These are phyloP conservation scores for Henckelia pumila DNA, from an alignment of 257 asterid species.

Conservation along the genomic window DNA sequence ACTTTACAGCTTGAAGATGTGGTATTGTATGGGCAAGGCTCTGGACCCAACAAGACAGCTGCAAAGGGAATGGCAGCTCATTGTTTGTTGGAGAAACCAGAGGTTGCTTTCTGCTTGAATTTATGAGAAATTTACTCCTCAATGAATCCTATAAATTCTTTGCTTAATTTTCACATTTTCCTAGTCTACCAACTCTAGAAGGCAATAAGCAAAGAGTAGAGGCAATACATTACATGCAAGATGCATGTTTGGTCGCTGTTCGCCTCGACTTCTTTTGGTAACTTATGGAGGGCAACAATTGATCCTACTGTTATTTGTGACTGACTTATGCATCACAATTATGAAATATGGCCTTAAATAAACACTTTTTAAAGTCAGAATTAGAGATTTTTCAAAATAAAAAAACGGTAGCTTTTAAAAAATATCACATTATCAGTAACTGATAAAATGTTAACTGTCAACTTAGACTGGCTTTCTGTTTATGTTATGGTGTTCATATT, in stretches of 20 bases:
- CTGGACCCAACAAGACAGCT: slow-evolving; percentile 54
- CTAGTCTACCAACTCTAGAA: neutral
- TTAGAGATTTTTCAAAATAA: no score
- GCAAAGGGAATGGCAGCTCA: slow-evolving; percentile 88
- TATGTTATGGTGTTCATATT: slow-evolving; percentile 8
- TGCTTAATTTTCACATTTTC: neutral
- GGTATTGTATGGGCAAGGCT: slow-evolving; percentile 55
- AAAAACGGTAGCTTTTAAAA: no score
- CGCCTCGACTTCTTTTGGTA: neutral
- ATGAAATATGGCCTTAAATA: neutral
- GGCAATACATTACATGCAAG: neutral
- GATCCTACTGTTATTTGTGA: neutral
- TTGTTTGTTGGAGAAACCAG: slow-evolving; percentile 58
- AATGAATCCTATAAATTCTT: neutral
- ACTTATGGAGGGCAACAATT: neutral
- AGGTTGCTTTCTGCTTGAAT: slow-evolving; percentile 47
- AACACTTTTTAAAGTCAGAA: no score
- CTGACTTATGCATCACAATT: neutral
- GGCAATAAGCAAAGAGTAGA: neutral
- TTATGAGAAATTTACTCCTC: neutral
- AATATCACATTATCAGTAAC: neutral
- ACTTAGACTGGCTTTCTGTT: neutral
- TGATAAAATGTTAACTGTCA: neutral
- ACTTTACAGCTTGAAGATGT: slow-evolving; percentile 64
- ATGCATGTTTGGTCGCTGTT: neutral